A percentile compares a stretch with the other conserved stretches of the same genome.
These are phyloP conservation scores for Chaetomium sp. DNA, from an alignment of 2,329 filamentous ascomycete genomes.

Conservation along the genomic window DNA sequence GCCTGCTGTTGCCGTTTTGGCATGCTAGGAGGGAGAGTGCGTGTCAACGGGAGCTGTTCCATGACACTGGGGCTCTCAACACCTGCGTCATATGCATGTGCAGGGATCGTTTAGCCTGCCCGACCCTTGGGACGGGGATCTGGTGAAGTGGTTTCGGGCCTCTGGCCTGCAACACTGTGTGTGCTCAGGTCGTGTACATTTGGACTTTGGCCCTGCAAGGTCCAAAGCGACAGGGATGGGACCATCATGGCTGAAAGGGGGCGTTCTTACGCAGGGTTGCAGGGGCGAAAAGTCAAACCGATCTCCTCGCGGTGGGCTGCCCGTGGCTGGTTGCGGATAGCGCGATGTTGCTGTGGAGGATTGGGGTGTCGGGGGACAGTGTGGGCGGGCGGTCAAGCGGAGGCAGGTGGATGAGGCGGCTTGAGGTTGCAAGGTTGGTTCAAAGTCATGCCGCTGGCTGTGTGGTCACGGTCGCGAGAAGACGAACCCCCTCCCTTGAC, in stretches of 20 bases:
- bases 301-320: slow-evolving; percentile 26
- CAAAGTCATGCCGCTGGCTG: background rate
- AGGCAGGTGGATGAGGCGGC: slow-evolving; percentile 30
- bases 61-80: slow-evolving; percentile 36
- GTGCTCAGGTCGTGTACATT: slow-evolving; percentile 2
- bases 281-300: slow-evolving; percentile 28
- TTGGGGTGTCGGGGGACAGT: slow-evolving; percentile 20
- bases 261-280: slow-evolving; percentile 18
- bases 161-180: slow-evolving; percentile 26
- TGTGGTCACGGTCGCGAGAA: slow-evolving; percentile 17
- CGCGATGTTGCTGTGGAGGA: slow-evolving; percentile 22
- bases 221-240: slow-evolving; percentile 34
- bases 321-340: slow-evolving; percentile 31
- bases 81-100: slow-evolving; percentile 41
- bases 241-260: slow-evolving; percentile 14
- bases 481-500: slow-evolving; percentile 13
- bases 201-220: slow-evolving; percentile 28
- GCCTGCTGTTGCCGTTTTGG: slow-evolving; percentile 38
- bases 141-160: slow-evolving; percentile 34
- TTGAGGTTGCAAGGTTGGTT: slow-evolving; percentile 18
- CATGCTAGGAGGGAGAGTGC: slow-evolving; percentile 38
- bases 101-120: slow-evolving; percentile 38
- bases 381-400: slow-evolving; percentile 35
- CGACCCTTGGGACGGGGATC: slow-evolving; percentile 29
- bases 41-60: slow-evolving; percentile 39